phyloP scores from a whole-genome alignment of 192 early-diverging fungal genomes.

The Podila epicladia region DNA sequence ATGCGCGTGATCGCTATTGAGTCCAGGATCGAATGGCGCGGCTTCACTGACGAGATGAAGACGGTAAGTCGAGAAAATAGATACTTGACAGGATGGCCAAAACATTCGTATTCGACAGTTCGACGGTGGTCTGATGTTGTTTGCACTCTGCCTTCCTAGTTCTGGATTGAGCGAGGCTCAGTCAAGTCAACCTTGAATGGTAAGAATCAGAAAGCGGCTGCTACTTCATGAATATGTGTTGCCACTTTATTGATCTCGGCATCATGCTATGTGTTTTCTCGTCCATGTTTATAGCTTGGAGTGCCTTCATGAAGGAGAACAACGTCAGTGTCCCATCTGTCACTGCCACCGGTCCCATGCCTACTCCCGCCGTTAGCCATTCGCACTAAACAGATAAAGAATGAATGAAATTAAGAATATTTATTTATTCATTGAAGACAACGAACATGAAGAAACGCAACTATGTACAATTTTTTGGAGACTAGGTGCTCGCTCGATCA shows the following conservation, averaged over 20 bases:
- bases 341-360: conserved; percentile 17
- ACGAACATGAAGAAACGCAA: no score
- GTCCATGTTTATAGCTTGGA: conserved; percentile 24
- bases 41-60: conserved; percentile 51
- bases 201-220: neutral
- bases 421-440: neutral
- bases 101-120: neutral
- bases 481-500: no score
- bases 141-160: conserved; percentile 9
- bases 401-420: neutral
- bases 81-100: neutral
- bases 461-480: no score
- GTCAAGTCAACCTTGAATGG: conserved; percentile 36
- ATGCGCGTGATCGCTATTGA: conserved; percentile 50
- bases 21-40: conserved; percentile 49
- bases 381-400: conserved; percentile 2
- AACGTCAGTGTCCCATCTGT: conserved; percentile 31
- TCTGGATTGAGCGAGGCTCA: conserved; percentile 42
- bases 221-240: neutral
- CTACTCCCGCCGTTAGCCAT: conserved; percentile 15
- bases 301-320: conserved; percentile 23
- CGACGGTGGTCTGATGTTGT: neutral
- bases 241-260: neutral
- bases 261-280: neutral
- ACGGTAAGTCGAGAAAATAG: conserved; percentile 11